phyloP scores from a whole-genome alignment of 2,329 filamentous ascomycete genomes.

The Hymenoscyphus occultus region DNA sequence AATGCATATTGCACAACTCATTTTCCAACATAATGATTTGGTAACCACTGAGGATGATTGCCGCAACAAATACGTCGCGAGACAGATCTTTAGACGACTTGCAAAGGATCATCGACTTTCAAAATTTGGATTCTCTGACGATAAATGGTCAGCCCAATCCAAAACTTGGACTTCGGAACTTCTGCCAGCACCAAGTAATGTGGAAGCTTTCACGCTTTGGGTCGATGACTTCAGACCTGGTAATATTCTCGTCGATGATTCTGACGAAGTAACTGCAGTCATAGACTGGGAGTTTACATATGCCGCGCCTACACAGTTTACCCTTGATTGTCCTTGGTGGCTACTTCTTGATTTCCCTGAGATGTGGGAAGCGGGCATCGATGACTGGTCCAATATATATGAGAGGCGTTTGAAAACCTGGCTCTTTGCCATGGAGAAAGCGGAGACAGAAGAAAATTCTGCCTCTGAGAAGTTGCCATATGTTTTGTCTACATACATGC shows the following conservation, averaged over 20 bases:
- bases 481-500: conserved; percentile 35
- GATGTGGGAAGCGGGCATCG: conserved; percentile 15
- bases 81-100: conserved; percentile 23
- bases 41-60: not conserved
- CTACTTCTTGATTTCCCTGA: not conserved
- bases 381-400: conserved; percentile 36
- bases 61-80: conserved; percentile 10
- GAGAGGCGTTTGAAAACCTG: conserved; percentile 37
- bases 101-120: conserved; percentile 22
- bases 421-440: conserved; percentile 34
- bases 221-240: conserved; percentile 37
- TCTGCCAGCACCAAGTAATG: conserved; percentile 20
- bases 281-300: conserved; percentile 29
- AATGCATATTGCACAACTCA: conserved; percentile 8
- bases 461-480: conserved; percentile 1
- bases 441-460: conserved; percentile 32
- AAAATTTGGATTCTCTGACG: conserved; percentile 18
- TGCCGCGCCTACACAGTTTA: conserved; percentile 25
- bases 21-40: conserved; percentile 8
- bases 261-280: not conserved
- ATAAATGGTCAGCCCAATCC: conserved; percentile 34
- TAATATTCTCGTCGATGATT: conserved; percentile 33
- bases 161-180: conserved; percentile 19
- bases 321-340: conserved; percentile 21
- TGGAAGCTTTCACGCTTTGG: conserved; percentile 30